Evolutionary conservation across 257 asterid species (phyloP), one percentile per base, ranked within the genome.

Genomic region (Penstemon eatonii): DNA sequence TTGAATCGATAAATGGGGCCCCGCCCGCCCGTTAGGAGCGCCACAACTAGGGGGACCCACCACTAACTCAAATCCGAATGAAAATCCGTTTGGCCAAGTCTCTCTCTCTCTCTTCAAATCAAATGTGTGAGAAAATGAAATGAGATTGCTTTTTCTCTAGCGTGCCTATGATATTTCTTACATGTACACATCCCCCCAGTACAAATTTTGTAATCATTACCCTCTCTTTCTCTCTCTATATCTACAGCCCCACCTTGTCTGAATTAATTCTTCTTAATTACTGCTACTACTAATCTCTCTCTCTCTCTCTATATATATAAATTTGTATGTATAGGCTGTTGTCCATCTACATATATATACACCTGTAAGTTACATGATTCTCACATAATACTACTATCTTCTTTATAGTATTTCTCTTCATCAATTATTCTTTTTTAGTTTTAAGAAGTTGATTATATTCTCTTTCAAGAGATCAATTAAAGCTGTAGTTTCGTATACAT

Each of bases 141-240:
- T 69, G 66, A 64, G 69, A 68, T 72, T 60, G n/a, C 3, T 43
- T 13, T 41, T 25, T 52, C 59, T 66, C 62, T 73, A 67, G 75
- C 81, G 71, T 72, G 79, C 77, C 74, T 62, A 74, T 25, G 33
- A 25, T 25, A 25, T 25, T 25, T 25, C 65, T 52, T 76, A 78
- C 73, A 67, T 64, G 57, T 55, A 53, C 46, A 71, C 86, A 76
- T 25, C 78, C 78, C 63, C 82, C 82, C 70, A 75, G 68, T 70
- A 69, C 71, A 73, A 50, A 64, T 71, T 68, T 60, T 49, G 76
- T 78, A 70, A 80, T 78, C 78, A 76, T 76, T 74, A 70, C 80
- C 37, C 7, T 57, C 75, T 57, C 68, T 68, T 74, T 71, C 79
- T 68, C 53, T 60, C 72, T 55, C 73, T 45, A 33, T 9, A 38